Evolutionary conservation across 306 rosid genomes (phyloP).

Genomic region (Trifolium subterraneum): DNA sequence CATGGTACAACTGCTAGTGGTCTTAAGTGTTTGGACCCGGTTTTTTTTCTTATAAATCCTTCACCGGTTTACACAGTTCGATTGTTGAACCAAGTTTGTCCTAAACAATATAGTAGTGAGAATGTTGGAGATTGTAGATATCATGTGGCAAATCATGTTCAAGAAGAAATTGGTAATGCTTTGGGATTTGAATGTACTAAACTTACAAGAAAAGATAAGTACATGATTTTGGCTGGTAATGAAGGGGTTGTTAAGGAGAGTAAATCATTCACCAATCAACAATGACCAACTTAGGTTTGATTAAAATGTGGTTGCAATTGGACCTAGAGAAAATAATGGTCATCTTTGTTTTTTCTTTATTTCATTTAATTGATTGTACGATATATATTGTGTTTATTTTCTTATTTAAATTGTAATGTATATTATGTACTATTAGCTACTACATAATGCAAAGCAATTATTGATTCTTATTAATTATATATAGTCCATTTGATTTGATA

Average conservation of each 20-base stretch:
- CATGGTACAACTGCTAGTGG: constrained; percentile 93
- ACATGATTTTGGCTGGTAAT: constrained; percentile 79
- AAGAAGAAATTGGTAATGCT: constrained; percentile 54
- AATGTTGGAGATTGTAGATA: constrained; percentile 35
- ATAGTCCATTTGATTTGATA: background rate
- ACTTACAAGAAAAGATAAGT: constrained; percentile 80
- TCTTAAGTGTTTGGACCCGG: constrained; percentile 76
- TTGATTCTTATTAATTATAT: background rate
- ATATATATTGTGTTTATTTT: background rate
- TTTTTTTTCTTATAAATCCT: constrained; percentile 77
- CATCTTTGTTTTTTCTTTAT: background rate
- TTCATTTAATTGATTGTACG: background rate
- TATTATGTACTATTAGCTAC: background rate
- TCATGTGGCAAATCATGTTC: constrained; percentile 70
- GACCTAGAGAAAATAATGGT: constrained; percentile 3
- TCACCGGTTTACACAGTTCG: constrained; percentile 59
- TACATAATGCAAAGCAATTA: constrained; percentile 5
- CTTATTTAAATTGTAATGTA: background rate
- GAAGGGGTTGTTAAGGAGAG: constrained; percentile 59
- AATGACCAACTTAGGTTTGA: background rate
- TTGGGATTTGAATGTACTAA: constrained; percentile 70
- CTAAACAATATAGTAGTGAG: background rate
- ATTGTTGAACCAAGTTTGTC: constrained; percentile 41
- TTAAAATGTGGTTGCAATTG: background rate
- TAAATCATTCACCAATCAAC: background rate